These are phyloP conservation scores for Plectosphaerella sp. DNA, from an alignment of 2,329 filamentous ascomycete genomes.

Conservation along the genomic window DNA sequence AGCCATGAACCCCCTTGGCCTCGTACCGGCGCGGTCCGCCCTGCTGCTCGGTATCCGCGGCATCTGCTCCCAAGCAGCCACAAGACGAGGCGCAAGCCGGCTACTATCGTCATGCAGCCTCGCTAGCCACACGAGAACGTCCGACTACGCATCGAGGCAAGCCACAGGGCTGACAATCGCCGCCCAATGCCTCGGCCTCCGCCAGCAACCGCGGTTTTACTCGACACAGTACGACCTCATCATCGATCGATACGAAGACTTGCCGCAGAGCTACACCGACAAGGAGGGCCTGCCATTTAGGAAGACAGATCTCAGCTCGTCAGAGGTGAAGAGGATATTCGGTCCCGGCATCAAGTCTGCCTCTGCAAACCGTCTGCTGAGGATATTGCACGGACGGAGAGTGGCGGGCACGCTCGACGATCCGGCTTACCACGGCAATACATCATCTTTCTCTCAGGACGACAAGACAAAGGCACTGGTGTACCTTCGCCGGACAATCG, in stretches of 20 bases:
- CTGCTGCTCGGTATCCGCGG: slow-evolving; percentile 7
- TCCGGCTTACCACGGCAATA: slow-evolving; percentile 45
- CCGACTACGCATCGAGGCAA: neutral
- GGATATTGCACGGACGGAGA: slow-evolving; percentile 57
- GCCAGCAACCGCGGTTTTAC: neutral
- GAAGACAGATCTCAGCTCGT: slow-evolving; percentile 39
- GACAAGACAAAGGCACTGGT: slow-evolving; percentile 43
- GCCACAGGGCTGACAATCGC: neutral
- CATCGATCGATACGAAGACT: slow-evolving; percentile 50
- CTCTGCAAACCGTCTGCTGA: slow-evolving; percentile 49
- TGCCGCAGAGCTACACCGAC: slow-evolving; percentile 56
- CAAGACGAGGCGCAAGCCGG: neutral
- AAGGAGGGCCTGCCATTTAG: slow-evolving; percentile 50
- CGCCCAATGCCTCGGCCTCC: neutral
- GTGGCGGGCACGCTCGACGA: slow-evolving; percentile 62
- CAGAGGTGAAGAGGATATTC: slow-evolving; percentile 45
- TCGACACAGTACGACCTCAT: slow-evolving; percentile 16
- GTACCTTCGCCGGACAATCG: slow-evolving; percentile 50
- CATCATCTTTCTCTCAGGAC: slow-evolving; percentile 32
- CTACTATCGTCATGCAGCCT: slow-evolving; percentile 5
- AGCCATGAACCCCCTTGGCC: slow-evolving; percentile 12
- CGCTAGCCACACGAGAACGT: neutral
- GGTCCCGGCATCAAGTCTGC: slow-evolving; percentile 37
- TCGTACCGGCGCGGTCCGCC: slow-evolving; percentile 9
- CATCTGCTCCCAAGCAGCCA: neutral